Conservation (phyloP, 164 flowering plant genomes). For the Stephania yunnanensis region DNA sequence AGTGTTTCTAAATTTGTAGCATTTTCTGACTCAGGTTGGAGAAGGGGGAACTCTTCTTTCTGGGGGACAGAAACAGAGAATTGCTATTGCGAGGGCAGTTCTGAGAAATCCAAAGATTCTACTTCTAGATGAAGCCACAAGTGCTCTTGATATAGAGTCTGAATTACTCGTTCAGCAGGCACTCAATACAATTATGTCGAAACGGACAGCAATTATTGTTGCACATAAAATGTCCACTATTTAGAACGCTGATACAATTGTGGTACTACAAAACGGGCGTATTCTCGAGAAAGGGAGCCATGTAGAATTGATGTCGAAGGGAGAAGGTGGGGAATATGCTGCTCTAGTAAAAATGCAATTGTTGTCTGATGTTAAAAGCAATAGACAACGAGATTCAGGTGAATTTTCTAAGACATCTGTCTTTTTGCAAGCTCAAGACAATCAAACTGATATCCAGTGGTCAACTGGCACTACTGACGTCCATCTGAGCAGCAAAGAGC, state of each 20-base stretch:
- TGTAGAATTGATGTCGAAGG: conserved; percentile 37
- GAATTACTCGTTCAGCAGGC: conserved; percentile 56
- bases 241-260: conserved; percentile 37
- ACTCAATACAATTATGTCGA: conserved; percentile 36
- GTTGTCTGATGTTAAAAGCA: conserved; percentile 14
- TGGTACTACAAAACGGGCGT: conserved; percentile 50
- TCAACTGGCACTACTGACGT: conserved; percentile 16
- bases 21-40: conserved; percentile 35
- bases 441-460: conserved; percentile 10
- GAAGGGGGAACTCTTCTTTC: conserved; percentile 66
- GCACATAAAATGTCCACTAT: conserved; percentile 62
- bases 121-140: conserved; percentile 66
- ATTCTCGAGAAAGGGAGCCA: conserved; percentile 65
- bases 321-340: conserved; percentile 50
- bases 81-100: conserved; percentile 68
- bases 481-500: conserved; percentile 8
- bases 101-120: conserved; percentile 55
- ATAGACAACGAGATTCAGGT: conserved; percentile 11
- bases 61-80: conserved; percentile 64
- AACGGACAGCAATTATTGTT: conserved; percentile 48
- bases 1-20: not conserved
- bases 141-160: conserved; percentile 66
- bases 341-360: conserved; percentile 50
- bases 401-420: conserved; percentile 14
- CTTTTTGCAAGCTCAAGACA: conserved; percentile 17